phyloP scores from a whole-genome alignment of 2,329 filamentous ascomycete species.

The Cladorrhinum sp. region DNA sequence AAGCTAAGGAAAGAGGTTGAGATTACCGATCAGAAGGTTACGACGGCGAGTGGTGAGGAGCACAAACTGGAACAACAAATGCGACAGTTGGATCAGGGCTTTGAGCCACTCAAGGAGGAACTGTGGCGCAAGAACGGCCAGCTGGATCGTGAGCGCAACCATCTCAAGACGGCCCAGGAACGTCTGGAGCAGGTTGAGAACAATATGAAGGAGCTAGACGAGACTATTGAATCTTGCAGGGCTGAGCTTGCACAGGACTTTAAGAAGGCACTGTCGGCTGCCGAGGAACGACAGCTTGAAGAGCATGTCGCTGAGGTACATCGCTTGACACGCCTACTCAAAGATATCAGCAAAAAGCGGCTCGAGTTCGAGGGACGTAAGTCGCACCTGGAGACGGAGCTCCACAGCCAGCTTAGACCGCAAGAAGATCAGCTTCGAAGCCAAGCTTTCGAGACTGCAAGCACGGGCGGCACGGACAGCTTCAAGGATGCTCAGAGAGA shows the following conservation, averaged over 20 bases:
- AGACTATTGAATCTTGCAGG: constrained; percentile 73
- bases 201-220: constrained; percentile 71
- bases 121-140: constrained; percentile 71
- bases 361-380: constrained; percentile 78
- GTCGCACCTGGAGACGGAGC: constrained; percentile 77
- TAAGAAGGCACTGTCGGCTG: constrained; percentile 78
- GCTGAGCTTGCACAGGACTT: constrained; percentile 81
- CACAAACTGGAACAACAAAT: constrained; percentile 79
- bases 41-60: constrained; percentile 75
- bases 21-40: constrained; percentile 83
- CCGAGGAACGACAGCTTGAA: constrained; percentile 81
- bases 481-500: constrained; percentile 78
- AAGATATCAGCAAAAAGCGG: constrained; percentile 68
- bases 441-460: constrained; percentile 64
- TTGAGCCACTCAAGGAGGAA: constrained; percentile 75
- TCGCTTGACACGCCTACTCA: constrained; percentile 72
- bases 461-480: constrained; percentile 57
- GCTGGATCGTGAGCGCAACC: constrained; percentile 68
- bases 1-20: constrained; percentile 71
- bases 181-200: constrained; percentile 67
- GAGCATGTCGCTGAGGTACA: constrained; percentile 66
- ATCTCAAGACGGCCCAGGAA: constrained; percentile 65
- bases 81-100: constrained; percentile 75
- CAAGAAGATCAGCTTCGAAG: constrained; percentile 82
- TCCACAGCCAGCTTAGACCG: constrained; percentile 84